Evolutionary conservation across 139 green algal genomes (phyloP), one percentile per base, ranked within the genome.

Genomic region (Trebouxia sp.): DNA sequence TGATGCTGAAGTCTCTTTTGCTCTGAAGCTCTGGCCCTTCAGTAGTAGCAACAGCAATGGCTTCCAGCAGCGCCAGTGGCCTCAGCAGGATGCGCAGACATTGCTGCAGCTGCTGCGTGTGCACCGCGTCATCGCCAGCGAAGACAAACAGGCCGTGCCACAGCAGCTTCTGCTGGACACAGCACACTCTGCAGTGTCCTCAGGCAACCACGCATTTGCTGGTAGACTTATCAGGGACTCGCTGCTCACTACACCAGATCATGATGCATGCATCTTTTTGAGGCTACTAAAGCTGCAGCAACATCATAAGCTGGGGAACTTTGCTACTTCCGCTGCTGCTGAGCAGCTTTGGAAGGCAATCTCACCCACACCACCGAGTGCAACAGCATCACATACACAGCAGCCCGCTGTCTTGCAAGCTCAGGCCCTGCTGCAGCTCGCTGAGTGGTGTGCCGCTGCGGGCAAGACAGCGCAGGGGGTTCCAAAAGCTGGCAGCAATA

Each of bases 71-170:
- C 14, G 32, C 7, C 32, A 28, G 0, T 51, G 42, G 41, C 42
- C 41, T 11, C 11, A 26, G 39, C 8, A 56, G 7, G 69, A 56
- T 55, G 5, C 69, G 11, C 20, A 26, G 3, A 38, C 41, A 5
- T 22, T 77, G 24, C 41, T 77, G 20, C 69, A 77, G 41, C 17
- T 77, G 26, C 39, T 77, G 41, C 69, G 69, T 17, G 69, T 77
- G 39, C 69, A 77, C 69, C 38, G 55, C 32, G 26, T 55, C 28
- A 38, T 77, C n/a, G 62, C 62, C 35, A 28, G 11, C 12, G 43
- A 39, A 38, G 41, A 39, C 42, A 56, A 77, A 12, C 42, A 77
- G 10, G 20, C 24, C 24, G 42, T 77, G 17, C 42, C 69, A 77
- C 42, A 38, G 26, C 69, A 37, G 41, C 41, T 77, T 17, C 41